A percentile compares a stretch with the other conserved stretches of the same genome.
These are phyloP conservation scores for Prunus campanulata DNA, from an alignment of 306 rosid species.

Conservation along the genomic window DNA sequence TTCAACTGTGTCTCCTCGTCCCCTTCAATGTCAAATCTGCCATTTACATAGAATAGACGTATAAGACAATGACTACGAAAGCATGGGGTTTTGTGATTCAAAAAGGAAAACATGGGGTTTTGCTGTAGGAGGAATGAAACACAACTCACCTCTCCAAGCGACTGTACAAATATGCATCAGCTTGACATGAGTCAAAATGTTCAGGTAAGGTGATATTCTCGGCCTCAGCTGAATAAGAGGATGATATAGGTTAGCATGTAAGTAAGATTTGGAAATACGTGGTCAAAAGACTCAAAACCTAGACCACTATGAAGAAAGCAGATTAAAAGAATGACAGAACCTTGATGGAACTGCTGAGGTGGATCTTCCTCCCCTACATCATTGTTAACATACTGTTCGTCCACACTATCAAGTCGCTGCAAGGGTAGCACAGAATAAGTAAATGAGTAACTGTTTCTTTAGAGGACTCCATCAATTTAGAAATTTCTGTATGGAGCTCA, in stretches of 20 bases:
- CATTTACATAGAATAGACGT: not conserved
- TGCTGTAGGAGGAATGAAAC: not conserved
- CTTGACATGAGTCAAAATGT: not conserved
- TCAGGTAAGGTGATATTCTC: conserved; percentile 2
- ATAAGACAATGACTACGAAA: not conserved
- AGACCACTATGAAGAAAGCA: not conserved
- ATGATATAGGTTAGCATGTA: conserved; percentile 23
- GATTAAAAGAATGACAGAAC: conserved; percentile 38
- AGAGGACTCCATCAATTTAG: not conserved
- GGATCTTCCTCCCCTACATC: conserved; percentile 42
- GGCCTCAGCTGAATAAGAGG: conserved; percentile 35
- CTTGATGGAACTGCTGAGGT: conserved; percentile 56
- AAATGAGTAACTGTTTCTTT: not conserved
- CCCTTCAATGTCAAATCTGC: not conserved
- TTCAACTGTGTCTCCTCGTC: not conserved
- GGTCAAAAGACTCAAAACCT: not conserved
- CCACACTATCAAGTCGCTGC: conserved; percentile 74
- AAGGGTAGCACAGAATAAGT: conserved; percentile 21
- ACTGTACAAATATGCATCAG: not conserved
- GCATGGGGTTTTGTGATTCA: not conserved
- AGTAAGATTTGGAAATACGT: conserved; percentile 1
- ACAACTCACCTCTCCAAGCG: not conserved
- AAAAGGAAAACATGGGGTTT: too few species aligned
- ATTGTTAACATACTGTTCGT: conserved; percentile 39
- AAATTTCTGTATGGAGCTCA: not conserved